These are phyloP conservation scores for Petrea volubilis DNA, from an alignment of 257 asterid genomes.

Conservation along the genomic window DNA sequence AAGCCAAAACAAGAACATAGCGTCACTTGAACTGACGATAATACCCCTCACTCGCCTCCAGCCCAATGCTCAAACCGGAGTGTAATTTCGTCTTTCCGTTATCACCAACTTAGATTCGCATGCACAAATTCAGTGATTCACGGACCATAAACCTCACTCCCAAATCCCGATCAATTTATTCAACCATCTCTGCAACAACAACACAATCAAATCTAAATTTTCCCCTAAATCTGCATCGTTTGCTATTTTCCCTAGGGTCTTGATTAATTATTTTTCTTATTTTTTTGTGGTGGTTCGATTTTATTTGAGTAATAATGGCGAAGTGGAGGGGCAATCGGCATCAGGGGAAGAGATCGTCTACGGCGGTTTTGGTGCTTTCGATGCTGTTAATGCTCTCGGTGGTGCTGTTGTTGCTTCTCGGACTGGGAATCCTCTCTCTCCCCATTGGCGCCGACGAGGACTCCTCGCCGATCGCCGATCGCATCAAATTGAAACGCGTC, in stretches of 20 bases:
- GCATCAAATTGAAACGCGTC: constrained; percentile 56
- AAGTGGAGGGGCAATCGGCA: constrained; percentile 50
- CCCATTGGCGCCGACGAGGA: constrained; percentile 55
- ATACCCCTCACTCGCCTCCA: neutral
- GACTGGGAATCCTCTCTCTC: constrained; percentile 62
- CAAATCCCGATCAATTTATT: neutral
- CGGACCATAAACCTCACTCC: constrained; percentile 1
- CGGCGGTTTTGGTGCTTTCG: constrained; percentile 48
- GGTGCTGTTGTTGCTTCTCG: constrained; percentile 62
- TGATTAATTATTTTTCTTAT: neutral
- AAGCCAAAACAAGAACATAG: neutral
- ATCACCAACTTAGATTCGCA: constrained; percentile 12
- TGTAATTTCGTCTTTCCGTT: constrained; percentile 3
- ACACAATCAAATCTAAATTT: neutral
- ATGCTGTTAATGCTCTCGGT: constrained; percentile 69
- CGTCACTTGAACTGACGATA: neutral
- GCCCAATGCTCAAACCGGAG: neutral
- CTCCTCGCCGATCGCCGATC: constrained; percentile 30
- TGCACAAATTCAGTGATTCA: neutral
- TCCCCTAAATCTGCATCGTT: neutral
- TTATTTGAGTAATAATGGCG: constrained; percentile 33
- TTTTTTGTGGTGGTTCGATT: neutral
- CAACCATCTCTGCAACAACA: too few species aligned
- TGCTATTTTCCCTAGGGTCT: neutral
- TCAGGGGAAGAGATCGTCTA: constrained; percentile 62